Evolutionary conservation across 306 rosid species (phyloP), one percentile per base, ranked within the genome.

Genomic region (Boehmeria nivea): DNA sequence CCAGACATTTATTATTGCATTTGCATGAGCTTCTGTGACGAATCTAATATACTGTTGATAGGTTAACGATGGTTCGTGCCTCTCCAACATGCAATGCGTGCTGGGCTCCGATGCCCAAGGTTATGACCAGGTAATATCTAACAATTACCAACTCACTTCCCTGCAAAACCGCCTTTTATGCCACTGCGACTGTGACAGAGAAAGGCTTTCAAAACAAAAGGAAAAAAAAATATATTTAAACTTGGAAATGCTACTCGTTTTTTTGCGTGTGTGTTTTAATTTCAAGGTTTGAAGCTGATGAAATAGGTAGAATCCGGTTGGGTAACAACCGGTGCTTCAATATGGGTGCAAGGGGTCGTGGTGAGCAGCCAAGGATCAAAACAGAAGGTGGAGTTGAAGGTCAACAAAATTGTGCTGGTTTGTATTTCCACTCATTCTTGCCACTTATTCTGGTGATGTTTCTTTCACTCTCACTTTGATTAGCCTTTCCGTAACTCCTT

Each of bases 31-130:
- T 12, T 43, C 36, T 31, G 8, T 31, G 5, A 31, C 36, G 5
- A 16, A 43, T 4, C 18, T 14, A 16, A 16, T 40, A 3, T 61
- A 46, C 6, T 51, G 57, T 65, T 28, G 53, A 6, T 76, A 86
- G 94, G 82, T 90, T 64, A 90, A 90, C 39, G 95, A 90, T 57
- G 98, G 98, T 12, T 90, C 98, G 0, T 90, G 95, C 65, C 86
- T 90, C 59, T 87, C 95, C 37, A 90, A 87, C 51, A 84, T 90
- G 98, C 98, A 90, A 80, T 90, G 98, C 20, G 94, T 87, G 25
- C 38, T 87, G 77, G 77, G 58, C 48, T 51, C 91, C 0, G 83
- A 70, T 17, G 82, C 83, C 17, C 86, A 87, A 63, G 98, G 95
- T 22, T 90, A 74, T 65, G 79, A 84, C 71, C 95, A 86, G 90